phyloP scores from a whole-genome alignment of 371 early-diverging fungal genomes.

The Zychaea mexicana region DNA sequence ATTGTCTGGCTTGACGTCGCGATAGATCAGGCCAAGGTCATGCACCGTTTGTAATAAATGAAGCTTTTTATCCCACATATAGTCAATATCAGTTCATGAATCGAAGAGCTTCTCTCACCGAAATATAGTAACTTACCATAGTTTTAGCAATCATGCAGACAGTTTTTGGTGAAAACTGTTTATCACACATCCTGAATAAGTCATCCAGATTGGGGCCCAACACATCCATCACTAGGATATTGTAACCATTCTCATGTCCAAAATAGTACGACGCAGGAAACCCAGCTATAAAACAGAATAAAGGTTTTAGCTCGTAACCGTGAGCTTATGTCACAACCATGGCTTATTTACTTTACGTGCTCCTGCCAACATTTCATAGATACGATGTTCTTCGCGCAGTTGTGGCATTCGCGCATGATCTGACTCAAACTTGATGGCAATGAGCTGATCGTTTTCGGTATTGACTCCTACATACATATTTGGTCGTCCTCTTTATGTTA shows the following conservation, averaged over 20 bases:
- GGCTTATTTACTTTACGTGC: constrained; percentile 10
- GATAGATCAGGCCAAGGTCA: constrained; percentile 47
- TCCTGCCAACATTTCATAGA: constrained; percentile 11
- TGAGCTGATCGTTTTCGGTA: constrained; percentile 3
- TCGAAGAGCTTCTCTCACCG: neutral
- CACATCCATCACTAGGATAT: constrained; percentile 94
- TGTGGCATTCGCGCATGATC: constrained; percentile 6
- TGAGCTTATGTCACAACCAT: too few relatives aligned
- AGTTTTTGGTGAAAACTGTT: constrained; percentile 95
- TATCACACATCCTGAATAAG: constrained; percentile 94
- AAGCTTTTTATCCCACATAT: neutral
- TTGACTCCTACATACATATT: too few relatives aligned
- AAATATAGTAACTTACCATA: constrained; percentile 64
- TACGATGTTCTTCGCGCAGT: constrained; percentile 10
- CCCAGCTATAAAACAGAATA: constrained; percentile 54
- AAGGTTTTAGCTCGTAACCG: neutral
- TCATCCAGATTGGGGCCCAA: constrained; percentile 96
- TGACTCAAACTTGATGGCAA: constrained; percentile 18
- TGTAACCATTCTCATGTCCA: constrained; percentile 89
- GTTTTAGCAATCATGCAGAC: constrained; percentile 96
- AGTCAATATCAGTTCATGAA: too few relatives aligned
- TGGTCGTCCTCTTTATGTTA: too few relatives aligned
- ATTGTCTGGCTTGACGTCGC: constrained; percentile 96
- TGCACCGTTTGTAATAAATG: constrained; percentile 68
- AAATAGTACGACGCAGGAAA: constrained; percentile 88